Conservation (phyloP, 2,329 filamentous ascomycete genomes). For the Colletotrichum chrysophilum region DNA sequence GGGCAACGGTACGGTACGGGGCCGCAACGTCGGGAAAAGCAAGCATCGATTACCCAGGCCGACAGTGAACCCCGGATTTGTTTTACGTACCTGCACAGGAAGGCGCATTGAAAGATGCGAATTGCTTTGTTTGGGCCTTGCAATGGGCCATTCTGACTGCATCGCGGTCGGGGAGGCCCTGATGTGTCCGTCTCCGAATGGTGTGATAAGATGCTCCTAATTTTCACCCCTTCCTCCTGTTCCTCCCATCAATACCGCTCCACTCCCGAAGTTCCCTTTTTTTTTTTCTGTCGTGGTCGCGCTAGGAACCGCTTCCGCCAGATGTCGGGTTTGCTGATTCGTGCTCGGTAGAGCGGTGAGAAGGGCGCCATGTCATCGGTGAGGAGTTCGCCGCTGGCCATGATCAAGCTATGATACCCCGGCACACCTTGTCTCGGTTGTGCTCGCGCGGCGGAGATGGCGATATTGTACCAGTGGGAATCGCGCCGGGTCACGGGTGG, state of each 20-base stretch:
- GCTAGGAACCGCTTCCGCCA: not conserved
- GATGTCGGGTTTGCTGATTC: not conserved
- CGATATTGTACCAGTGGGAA: not conserved
- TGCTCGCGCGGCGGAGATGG: not conserved
- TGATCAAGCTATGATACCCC: not conserved
- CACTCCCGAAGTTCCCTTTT: not conserved
- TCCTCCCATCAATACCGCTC: not conserved
- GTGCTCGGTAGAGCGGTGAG: slow-evolving; percentile 11
- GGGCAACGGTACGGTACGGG: slow-evolving; percentile 5
- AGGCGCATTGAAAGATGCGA: not conserved
- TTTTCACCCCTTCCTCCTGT: not conserved
- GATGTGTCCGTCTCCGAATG: not conserved
- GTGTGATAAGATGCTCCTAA: not conserved
- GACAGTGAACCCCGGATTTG: not conserved
- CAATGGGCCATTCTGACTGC: not conserved
- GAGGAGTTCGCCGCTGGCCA: not conserved
- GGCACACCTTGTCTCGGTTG: slow-evolving; percentile 1
- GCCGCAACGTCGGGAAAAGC: slow-evolving; percentile 15
- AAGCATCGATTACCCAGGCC: slow-evolving; percentile 5
- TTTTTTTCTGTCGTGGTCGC: not conserved
- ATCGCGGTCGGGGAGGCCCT: not conserved
- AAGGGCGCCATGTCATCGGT: not conserved
- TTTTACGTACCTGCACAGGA: not conserved
- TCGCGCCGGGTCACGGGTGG: not conserved
- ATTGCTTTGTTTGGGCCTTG: not conserved